Evolutionary conservation across 2,329 filamentous ascomycete species (phyloP), one percentile per base, ranked within the genome.

Genomic region (Pyrenochaeta sp.): DNA sequence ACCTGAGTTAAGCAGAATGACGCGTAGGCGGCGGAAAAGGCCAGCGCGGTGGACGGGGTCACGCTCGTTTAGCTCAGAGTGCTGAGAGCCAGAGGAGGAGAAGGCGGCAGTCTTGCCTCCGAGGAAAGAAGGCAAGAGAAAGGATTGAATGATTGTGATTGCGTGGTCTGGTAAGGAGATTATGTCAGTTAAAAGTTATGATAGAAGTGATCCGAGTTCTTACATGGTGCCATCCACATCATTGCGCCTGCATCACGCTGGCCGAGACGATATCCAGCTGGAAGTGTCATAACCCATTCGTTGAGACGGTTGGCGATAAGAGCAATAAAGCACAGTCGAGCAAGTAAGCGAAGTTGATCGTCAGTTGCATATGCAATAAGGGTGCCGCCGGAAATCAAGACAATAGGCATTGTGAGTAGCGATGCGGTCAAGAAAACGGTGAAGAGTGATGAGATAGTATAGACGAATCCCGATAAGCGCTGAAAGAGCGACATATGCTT

Each of bases 191-290:
- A 36, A n/a, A 36, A 17, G n/a, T 4, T 17, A 18, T 1, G 9
- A 33, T 17, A n/a, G 2, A 12, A n/a, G 3, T 1, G 7, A 7
- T 4, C 21, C n/a, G 17, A n/a, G 7, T 37, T 29, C 51, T 46
- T 23, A 54, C 51, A 54, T 10, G 51, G 51, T 5, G 51, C 41
- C 51, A 54, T 54, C 51, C 51, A 54, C 46, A 54, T 42, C 36
- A 42, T 46, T 18, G 43, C 41, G 29, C 46, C 41, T 35, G 51
- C 40, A 41, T 54, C 51, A 17, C 45, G 45, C 27, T 49, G 45
- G 14, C 45, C 51, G n/a, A 49, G 41, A 11, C 51, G 45, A 41
- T 54, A 54, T 2, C 51, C 51, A 20, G 45, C 51, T 36, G 45
- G 45, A 7, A 54, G 40, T 3, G 51, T 49, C 45, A 54, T 49